Evolutionary conservation across 495 filamentous ascomycete genomes (phyloP), one percentile per base, ranked within the genome.

Genomic region (Penicillium goetzii): DNA sequence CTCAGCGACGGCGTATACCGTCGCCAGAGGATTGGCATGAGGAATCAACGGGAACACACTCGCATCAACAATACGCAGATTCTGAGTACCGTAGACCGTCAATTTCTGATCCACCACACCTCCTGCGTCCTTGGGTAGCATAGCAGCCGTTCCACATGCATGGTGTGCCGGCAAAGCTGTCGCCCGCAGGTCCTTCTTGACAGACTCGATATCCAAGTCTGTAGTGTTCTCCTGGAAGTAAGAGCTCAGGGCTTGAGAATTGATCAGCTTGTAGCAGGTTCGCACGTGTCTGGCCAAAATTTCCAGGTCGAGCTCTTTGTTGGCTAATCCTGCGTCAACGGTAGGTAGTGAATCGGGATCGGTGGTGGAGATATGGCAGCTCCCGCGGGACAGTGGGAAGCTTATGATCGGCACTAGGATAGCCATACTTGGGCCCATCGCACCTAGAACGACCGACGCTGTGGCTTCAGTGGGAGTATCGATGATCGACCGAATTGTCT

Each of bases 1-100:
- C 70, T 87, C 85, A 17, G 71, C 78, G 49, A 80, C 72, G 0
- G 80, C 84, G 72, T 86, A 86, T 0, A 87, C 79, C 0, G 84
- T 83, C 0, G 79, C 78, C 60, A 83, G 74, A 25, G 81, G 66
- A 67, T 88, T 81, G 2, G 79, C 80, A 59, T 76, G 74, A 15
- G 84, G 72, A 53, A 82, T 78, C 10, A 82, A 52, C 2, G 85
- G 84, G 62, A 82, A 80, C 14, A 88, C 63, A 58, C 81, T 76
- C 0, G 85, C 82, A 61, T 84, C 85, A 12, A 86, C 80, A 0
- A 89, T 79, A 15, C 84, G 73, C 56, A 87, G 60, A 12, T 80
- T 76, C 47, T 70, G 57, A 1, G 82, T 78, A 0, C 80, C 81
- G 58, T 86, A 78, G 3, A 86, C 82, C 38, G 61, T 67, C 62